Conservation (phyloP, 768 basidiomycete genomes). For the Pisolithus microcarpus region DNA sequence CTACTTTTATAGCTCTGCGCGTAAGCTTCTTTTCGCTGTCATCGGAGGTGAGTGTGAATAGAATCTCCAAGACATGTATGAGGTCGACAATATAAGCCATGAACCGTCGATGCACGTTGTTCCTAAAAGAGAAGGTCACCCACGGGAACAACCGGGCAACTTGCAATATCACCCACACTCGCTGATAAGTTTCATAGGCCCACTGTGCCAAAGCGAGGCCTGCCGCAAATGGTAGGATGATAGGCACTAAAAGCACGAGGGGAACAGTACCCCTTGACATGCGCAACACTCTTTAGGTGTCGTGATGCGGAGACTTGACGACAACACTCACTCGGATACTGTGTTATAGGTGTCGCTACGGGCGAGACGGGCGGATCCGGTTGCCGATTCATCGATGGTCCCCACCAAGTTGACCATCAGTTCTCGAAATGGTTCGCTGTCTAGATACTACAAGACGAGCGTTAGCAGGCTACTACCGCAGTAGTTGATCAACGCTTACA, state of each 20-base stretch:
- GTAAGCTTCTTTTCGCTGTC: neutral
- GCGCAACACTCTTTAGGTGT: no score
- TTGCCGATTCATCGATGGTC: neutral
- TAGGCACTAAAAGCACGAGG: neutral
- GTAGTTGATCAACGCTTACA: neutral
- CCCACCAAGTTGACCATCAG: neutral
- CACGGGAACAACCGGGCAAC: neutral
- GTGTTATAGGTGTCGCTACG: no score
- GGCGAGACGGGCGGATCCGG: neutral
- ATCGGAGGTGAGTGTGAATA: conserved; percentile 6
- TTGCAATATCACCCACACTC: neutral
- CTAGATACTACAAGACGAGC: neutral
- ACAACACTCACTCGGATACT: no score
- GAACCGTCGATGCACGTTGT: conserved; percentile 5
- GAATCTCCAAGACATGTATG: conserved; percentile 15
- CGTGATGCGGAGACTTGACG: no score
- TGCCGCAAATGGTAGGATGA: neutral
- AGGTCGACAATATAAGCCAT: conserved; percentile 23
- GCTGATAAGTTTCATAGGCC: neutral
- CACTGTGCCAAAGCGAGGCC: neutral
- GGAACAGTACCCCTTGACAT: no score
- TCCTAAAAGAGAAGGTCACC: neutral
- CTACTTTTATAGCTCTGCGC: neutral
- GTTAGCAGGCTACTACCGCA: neutral
- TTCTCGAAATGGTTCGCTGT: neutral